Base-by-base conservation (phyloP, 805 yeast genomes). In the Monosporozyma servazzii region DNA sequence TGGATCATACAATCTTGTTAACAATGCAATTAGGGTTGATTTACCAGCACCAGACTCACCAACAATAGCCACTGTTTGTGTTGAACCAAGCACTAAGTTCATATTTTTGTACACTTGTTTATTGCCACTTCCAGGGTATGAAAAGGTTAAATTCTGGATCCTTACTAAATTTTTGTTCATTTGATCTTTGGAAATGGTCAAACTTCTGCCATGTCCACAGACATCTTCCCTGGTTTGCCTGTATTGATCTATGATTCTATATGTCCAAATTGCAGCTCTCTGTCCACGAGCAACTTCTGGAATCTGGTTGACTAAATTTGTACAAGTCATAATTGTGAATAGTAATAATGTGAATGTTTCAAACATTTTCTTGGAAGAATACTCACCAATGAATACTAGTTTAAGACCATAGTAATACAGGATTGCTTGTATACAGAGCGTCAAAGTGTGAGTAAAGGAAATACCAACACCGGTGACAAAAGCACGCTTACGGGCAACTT, bases 11-110 rank as follows among this genome's bases (percentile, higher is more conserved):
- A 90, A 65, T 48, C 84, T 71, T 1, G 81, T 66, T 0, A 90
- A 55, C 11, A 90, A 58, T 1, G 75, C 71, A 0, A 80, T 67
- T 1, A 91, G 54, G 0, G 98, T 88, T 0, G 96, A 85, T 66
- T 93, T 93, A 0, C 99, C 99, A 13, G 84, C 77, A 0, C 99
- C 99, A 1, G 97, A 87, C 36, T 78, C 80, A 0, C 99, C 99
- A 3, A 83, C 79, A 1, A 93, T 66, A 0, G 87, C 93, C 20
- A 85, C 71, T 0, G 78, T 71, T 51, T 80, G 78, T 18, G 79
- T 77, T 10, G 68, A 58, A 0, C 59, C 29, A 1, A 90, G 63
- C 0, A 53, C 43, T 31, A 84, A 68, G 9, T 66, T 64, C 6
- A 86, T 57, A 30, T 74, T 58, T 1, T 69, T 65, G 31, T 84